A percentile compares a stretch with the other conserved stretches of the same genome.
Conservation (phyloP, 2,329 filamentous ascomycete genomes). For the Epichloe bromicola region DNA sequence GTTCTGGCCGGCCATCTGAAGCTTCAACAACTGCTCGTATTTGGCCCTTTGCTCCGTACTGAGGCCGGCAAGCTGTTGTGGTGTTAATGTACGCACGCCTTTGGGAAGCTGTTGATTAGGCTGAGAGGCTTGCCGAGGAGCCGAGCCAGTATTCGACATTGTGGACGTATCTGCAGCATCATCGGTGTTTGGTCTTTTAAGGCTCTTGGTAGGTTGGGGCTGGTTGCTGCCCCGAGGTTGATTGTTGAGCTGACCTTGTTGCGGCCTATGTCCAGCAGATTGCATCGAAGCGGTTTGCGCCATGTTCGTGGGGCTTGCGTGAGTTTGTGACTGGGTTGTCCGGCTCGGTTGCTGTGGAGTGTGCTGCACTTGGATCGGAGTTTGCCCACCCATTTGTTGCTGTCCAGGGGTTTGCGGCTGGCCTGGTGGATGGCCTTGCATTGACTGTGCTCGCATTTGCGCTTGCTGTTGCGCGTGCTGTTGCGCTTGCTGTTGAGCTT, state of each 20-base stretch:
- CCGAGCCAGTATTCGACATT: conserved; percentile 9
- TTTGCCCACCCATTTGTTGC: conserved; percentile 9
- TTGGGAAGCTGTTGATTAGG: conserved; percentile 13
- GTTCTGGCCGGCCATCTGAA: conserved; percentile 15
- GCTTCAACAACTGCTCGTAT: conserved; percentile 26
- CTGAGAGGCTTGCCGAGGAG: conserved; percentile 14
- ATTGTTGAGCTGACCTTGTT: conserved; percentile 12
- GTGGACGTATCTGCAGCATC: conserved; percentile 23
- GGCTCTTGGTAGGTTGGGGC: conserved; percentile 24
- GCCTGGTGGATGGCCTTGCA: conserved; percentile 12
- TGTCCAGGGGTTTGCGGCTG: conserved; percentile 9
- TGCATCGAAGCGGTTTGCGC: conserved; percentile 25
- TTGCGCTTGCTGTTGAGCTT: conserved; percentile 17
- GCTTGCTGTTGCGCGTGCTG: conserved; percentile 16
- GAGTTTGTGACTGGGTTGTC: conserved; percentile 24
- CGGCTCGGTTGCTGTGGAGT: conserved; percentile 37
- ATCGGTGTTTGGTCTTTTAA: conserved; percentile 39
- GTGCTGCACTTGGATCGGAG: conserved; percentile 24
- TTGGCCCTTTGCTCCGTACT: conserved; percentile 31
- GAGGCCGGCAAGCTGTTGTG: conserved; percentile 26
- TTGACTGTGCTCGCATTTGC: conserved; percentile 9
- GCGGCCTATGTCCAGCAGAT: conserved; percentile 18
- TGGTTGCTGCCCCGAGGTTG: conserved; percentile 14
- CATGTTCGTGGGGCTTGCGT: conserved; percentile 28
- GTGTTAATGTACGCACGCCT: conserved; percentile 13